phyloP scores from a whole-genome alignment of 139 green algal species.

The Closterium sp. region DNA sequence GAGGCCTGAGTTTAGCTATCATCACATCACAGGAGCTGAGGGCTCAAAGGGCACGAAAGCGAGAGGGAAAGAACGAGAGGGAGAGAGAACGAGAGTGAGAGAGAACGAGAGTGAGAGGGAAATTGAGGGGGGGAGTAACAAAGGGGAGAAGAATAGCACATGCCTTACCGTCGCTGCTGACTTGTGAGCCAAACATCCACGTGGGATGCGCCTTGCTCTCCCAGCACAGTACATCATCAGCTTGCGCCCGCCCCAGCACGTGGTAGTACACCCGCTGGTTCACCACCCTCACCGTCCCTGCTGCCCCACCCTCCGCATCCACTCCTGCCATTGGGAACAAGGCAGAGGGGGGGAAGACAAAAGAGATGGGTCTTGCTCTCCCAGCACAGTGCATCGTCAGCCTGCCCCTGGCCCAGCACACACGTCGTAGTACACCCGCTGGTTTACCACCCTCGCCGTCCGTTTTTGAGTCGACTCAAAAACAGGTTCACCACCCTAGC shows the following conservation, averaged over 20 bases:
- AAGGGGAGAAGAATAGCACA: constrained; percentile 4
- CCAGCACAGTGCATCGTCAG: constrained; percentile 60
- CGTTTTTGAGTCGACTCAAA: too few relatives aligned
- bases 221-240: constrained; percentile 60
- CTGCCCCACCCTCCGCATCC: constrained; percentile 41
- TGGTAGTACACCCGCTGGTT: constrained; percentile 83
- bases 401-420: constrained; percentile 73
- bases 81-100: not conserved
- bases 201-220: constrained; percentile 57
- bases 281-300: constrained; percentile 81
- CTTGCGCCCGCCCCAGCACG: constrained; percentile 72
- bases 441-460: constrained; percentile 79
- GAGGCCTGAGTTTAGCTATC: too few relatives aligned
- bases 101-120: not conserved
- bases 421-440: constrained; percentile 82
- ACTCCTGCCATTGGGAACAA: too few relatives aligned
- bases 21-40: too few relatives aligned
- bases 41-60: not conserved
- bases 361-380: constrained; percentile 56
- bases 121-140: not conserved
- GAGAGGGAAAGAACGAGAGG: not conserved
- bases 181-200: constrained; percentile 71
- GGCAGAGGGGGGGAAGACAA: too few relatives aligned
- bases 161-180: constrained; percentile 77
- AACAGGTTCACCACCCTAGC: too few relatives aligned